Conservation (phyloP, 148 eudicot genomes). For the Persicaria maculosa region DNA sequence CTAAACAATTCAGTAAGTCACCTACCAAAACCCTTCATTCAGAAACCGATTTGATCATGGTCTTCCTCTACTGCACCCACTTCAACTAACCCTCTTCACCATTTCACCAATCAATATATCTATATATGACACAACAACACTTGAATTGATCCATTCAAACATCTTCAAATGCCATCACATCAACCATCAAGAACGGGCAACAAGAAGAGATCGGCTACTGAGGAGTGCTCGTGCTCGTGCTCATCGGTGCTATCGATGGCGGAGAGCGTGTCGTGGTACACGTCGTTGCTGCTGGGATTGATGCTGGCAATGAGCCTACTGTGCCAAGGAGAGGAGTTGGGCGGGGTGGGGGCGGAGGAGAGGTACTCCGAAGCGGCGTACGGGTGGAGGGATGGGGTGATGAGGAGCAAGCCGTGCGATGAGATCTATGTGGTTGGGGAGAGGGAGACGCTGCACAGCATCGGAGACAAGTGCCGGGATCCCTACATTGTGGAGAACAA, state of each 20-base stretch:
- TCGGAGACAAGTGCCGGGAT: conserved; percentile 48
- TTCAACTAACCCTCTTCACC: conserved; percentile 2
- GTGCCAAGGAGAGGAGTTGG: conserved; percentile 22
- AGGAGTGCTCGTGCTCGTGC: neutral
- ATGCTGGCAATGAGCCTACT: conserved; percentile 42
- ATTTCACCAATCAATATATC: neutral
- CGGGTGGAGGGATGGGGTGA: neutral
- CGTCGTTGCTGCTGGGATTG: conserved; percentile 39
- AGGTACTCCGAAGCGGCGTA: neutral
- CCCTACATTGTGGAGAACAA: conserved; percentile 45
- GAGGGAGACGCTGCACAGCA: conserved; percentile 51
- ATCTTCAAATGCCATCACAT: neutral
- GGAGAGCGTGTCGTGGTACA: conserved; percentile 43
- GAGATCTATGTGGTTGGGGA: conserved; percentile 49
- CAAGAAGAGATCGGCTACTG: neutral
- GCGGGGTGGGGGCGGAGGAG: conserved; percentile 10
- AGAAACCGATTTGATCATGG: neutral
- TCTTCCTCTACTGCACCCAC: conserved; percentile 8
- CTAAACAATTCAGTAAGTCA: neutral
- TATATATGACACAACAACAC: neutral
- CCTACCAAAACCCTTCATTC: neutral
- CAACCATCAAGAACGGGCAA: no score
- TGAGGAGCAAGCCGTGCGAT: conserved; percentile 26
- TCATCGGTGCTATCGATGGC: conserved; percentile 24
- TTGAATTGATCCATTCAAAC: neutral